Evolutionary conservation across 1,284 basidiomycete genomes (phyloP).

Genomic region (Ceratobasidium sp.): DNA sequence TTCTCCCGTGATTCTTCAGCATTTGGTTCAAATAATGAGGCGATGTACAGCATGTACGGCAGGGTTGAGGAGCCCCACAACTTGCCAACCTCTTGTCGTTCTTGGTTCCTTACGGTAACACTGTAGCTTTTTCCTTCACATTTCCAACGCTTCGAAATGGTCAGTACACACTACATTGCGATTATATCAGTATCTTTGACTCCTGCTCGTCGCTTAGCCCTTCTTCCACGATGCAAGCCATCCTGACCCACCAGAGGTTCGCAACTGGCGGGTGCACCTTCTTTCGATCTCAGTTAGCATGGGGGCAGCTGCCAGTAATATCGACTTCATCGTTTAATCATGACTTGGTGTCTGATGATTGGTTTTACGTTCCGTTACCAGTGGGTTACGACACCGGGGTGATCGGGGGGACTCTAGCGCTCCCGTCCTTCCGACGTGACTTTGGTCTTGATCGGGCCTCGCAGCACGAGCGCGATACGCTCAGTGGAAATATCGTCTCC

Average conservation of each 20-base stretch:
- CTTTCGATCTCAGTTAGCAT: constrained; percentile 37
- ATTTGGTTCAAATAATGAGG: constrained; percentile 26
- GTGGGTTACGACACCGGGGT: constrained; percentile 48
- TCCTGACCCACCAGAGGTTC: constrained; percentile 36
- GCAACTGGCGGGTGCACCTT: constrained; percentile 36
- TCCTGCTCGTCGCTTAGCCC: not conserved
- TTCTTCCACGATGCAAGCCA: constrained; percentile 29
- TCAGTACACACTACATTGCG: not conserved
- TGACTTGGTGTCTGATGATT: not conserved
- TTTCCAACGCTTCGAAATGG: constrained; percentile 23
- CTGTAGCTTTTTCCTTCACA: not conserved
- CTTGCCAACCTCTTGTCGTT: constrained; percentile 13
- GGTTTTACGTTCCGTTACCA: constrained; percentile 14
- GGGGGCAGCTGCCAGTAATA: constrained; percentile 33
- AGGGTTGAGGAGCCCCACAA: constrained; percentile 32
- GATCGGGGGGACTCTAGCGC: constrained; percentile 49
- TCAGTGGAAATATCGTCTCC: constrained; percentile 52
- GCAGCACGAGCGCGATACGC: constrained; percentile 43
- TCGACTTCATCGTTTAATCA: not conserved
- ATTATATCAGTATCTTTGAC: not conserved
- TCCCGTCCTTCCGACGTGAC: constrained; percentile 48
- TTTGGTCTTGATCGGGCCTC: constrained; percentile 46
- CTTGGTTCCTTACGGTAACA: constrained; percentile 21
- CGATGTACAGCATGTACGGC: constrained; percentile 2
- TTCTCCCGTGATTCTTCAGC: not conserved